Conservation (phyloP, 495 filamentous ascomycete genomes). For the Podospora australis region DNA sequence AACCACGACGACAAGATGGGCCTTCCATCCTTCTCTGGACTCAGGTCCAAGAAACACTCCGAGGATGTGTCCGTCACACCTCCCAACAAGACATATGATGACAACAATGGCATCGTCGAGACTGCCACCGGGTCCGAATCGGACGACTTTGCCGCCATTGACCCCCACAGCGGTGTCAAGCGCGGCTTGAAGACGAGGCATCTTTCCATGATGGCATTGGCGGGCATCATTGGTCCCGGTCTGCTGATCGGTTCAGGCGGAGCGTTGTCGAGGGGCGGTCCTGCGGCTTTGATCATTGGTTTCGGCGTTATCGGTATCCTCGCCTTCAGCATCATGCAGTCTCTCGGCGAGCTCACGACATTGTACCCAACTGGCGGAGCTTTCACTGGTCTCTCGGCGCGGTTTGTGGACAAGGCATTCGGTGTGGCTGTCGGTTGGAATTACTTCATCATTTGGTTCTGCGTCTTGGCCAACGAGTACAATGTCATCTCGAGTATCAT, state of each 20-base stretch:
- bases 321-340: slow-evolving; percentile 49
- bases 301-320: slow-evolving; percentile 61
- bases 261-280: slow-evolving; percentile 55
- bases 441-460: slow-evolving; percentile 63
- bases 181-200: slow-evolving; percentile 61
- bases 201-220: slow-evolving; percentile 64
- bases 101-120: background rate
- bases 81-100: background rate
- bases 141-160: slow-evolving; percentile 38
- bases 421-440: slow-evolving; percentile 84
- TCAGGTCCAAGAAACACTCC: background rate
- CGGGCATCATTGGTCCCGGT: slow-evolving; percentile 51
- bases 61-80: background rate
- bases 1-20: background rate
- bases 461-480: slow-evolving; percentile 51
- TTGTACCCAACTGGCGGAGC: slow-evolving; percentile 58
- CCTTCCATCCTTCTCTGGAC: background rate
- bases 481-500: slow-evolving; percentile 56
- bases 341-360: slow-evolving; percentile 18
- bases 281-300: slow-evolving; percentile 56
- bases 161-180: slow-evolving; percentile 44
- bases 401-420: slow-evolving; percentile 69
- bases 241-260: slow-evolving; percentile 53
- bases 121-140: slow-evolving; percentile 12
- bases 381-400: slow-evolving; percentile 55